phyloP scores from a whole-genome alignment of 2,329 filamentous ascomycete genomes.

The Aureobasidium sp. region DNA sequence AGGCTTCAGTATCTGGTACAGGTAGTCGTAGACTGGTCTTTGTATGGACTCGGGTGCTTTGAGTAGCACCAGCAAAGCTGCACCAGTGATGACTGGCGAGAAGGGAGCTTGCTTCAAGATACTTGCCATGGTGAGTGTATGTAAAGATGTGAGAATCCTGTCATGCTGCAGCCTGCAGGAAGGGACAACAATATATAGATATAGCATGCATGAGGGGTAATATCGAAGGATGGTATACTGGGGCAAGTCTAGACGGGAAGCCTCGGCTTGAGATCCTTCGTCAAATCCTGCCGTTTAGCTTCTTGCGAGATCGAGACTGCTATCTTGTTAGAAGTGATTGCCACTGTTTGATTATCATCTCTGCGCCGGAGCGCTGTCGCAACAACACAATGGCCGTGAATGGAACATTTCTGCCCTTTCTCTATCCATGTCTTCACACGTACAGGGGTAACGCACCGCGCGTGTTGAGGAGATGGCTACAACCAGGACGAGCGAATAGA shows the following conservation, averaged over 20 bases:
- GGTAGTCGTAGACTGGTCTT: constrained; percentile 22
- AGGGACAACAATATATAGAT: background rate
- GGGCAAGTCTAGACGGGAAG: background rate
- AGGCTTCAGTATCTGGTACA: constrained; percentile 21
- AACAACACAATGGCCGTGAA: background rate
- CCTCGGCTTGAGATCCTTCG: background rate
- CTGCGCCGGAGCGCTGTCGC: background rate
- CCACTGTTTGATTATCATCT: background rate
- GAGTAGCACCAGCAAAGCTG: constrained; percentile 19
- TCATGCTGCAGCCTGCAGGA: background rate
- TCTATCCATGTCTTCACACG: constrained; percentile 35
- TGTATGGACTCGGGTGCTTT: constrained; percentile 22
- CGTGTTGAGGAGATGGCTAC: constrained; percentile 16
- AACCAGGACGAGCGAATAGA: constrained; percentile 16
- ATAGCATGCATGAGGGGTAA: constrained; percentile 2
- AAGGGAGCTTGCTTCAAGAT: constrained; percentile 15
- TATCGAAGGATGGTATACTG: background rate
- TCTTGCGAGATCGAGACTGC: background rate
- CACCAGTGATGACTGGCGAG: constrained; percentile 16
- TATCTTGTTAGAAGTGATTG: background rate
- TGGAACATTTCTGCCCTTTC: constrained; percentile 35
- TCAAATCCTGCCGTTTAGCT: background rate
- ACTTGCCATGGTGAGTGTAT: constrained; percentile 20
- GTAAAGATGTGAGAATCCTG: background rate
- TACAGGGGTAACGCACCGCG: constrained; percentile 13